phyloP scores from a whole-genome alignment of 169 alveolate species.

The Eimeria tenella region DNA sequence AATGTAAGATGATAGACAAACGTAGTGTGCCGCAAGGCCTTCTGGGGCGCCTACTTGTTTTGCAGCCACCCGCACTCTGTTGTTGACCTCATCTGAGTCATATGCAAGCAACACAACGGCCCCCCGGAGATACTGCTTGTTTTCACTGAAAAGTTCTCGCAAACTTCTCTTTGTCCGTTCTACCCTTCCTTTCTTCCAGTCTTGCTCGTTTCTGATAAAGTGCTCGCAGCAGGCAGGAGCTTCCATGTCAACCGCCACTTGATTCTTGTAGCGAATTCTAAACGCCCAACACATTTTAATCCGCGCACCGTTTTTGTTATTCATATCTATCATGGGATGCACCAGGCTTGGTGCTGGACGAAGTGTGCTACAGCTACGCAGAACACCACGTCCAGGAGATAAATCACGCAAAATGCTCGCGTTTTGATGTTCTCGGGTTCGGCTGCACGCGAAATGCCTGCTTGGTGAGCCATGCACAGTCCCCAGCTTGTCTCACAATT shows the following conservation, averaged over 20 bases:
- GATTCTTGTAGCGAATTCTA: constrained; percentile 42
- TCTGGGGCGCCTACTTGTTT: constrained; percentile 53
- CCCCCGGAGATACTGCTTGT: constrained; percentile 42
- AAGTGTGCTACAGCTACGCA: too few species aligned
- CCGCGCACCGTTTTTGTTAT: neutral
- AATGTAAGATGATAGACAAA: too few species aligned
- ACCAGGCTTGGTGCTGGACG: too few species aligned
- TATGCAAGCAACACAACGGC: constrained; percentile 60
- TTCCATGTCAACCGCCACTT: constrained; percentile 58
- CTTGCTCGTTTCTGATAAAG: constrained; percentile 44
- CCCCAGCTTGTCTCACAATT: too few species aligned
- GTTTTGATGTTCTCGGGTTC: neutral
- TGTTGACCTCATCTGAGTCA: constrained; percentile 69
- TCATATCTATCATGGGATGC: too few species aligned
- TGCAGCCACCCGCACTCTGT: constrained; percentile 66
- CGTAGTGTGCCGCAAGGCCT: neutral
- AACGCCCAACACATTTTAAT: neutral
- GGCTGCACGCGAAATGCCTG: neutral
- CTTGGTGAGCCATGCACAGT: neutral
- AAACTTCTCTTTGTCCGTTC: constrained; percentile 46
- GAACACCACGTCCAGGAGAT: too few species aligned
- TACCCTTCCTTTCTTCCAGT: constrained; percentile 66
- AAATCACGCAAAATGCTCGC: too few species aligned
- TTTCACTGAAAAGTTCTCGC: constrained; percentile 26
- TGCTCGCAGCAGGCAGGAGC: constrained; percentile 62